phyloP scores from a whole-genome alignment of 1,284 basidiomycete genomes.

The Sporisorium iseilematis-ciliati region DNA sequence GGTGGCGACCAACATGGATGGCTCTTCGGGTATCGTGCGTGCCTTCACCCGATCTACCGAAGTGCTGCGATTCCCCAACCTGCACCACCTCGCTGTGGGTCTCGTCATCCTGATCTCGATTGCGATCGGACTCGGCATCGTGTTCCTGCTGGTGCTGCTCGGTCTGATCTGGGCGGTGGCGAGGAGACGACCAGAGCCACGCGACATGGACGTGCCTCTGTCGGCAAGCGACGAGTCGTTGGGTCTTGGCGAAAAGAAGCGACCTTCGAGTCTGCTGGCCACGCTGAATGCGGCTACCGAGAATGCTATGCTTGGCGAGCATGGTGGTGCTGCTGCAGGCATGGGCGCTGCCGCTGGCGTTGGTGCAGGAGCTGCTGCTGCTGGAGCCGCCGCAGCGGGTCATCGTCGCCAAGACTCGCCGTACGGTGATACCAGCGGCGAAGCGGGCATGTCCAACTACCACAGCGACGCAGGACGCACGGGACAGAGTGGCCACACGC shows the following conservation, averaged over 20 bases:
- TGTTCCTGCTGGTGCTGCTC: slow-evolving; percentile 88
- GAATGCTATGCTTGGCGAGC: slow-evolving; percentile 85
- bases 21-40: slow-evolving; percentile 80
- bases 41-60: slow-evolving; percentile 78
- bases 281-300: slow-evolving; percentile 75
- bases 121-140: slow-evolving; percentile 92
- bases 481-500: slow-evolving; percentile 37
- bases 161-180: slow-evolving; percentile 90
- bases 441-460: slow-evolving; percentile 70
- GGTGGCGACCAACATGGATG: slow-evolving; percentile 77
- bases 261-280: slow-evolving; percentile 61
- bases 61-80: slow-evolving; percentile 62
- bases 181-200: slow-evolving; percentile 73
- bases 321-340: slow-evolving; percentile 76
- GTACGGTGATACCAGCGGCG: slow-evolving; percentile 52
- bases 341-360: slow-evolving; percentile 23
- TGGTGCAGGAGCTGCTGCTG: slow-evolving; percentile 14
- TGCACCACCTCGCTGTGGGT: slow-evolving; percentile 78
- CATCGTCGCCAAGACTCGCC: slow-evolving; percentile 72
- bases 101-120: slow-evolving; percentile 97
- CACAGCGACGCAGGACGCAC: slow-evolving; percentile 55
- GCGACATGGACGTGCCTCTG: slow-evolving; percentile 46
- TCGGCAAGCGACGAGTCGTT: slow-evolving; percentile 57
- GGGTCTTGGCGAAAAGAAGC: slow-evolving; percentile 55
- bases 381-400: slow-evolving; percentile 44